Evolutionary conservation across 2,329 filamentous ascomycete genomes (phyloP).

Genomic region (Raffaelea ambrosiae): DNA sequence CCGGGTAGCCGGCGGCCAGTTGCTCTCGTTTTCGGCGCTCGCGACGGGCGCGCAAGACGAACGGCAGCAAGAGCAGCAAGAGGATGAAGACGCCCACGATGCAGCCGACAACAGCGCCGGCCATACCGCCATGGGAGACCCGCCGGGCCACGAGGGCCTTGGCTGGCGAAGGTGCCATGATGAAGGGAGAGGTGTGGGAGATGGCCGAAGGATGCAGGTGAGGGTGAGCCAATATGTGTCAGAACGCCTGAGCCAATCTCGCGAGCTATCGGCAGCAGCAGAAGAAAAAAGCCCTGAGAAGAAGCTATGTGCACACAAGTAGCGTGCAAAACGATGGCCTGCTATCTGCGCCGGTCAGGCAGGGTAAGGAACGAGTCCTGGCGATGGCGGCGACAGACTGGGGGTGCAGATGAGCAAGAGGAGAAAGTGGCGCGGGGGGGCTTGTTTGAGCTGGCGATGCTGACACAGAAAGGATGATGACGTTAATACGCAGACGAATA

Average conservation of each 20-base stretch:
- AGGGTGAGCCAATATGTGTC: too few species aligned
- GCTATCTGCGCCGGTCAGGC: too few species aligned
- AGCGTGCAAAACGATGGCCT: too few species aligned
- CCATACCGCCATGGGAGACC: conserved; percentile 22
- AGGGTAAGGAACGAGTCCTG: too few species aligned
- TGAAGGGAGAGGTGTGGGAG: not conserved
- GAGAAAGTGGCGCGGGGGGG: too few species aligned
- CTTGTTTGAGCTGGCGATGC: too few species aligned
- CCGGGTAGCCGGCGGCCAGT: not conserved
- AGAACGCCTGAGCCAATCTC: too few species aligned
- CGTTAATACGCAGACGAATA: not conserved
- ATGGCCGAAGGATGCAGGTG: not conserved
- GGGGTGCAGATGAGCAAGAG: too few species aligned
- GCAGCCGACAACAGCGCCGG: conserved; percentile 24
- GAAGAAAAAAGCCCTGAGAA: too few species aligned
- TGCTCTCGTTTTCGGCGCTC: conserved; percentile 8
- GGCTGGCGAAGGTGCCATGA: conserved; percentile 7
- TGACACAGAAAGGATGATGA: too few species aligned
- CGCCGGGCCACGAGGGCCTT: conserved; percentile 4
- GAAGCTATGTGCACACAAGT: too few species aligned
- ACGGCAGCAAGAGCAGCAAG: conserved; percentile 22
- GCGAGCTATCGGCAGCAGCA: too few species aligned
- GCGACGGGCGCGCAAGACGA: conserved; percentile 21
- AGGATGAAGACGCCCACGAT: conserved; percentile 20
- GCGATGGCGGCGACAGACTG: not conserved